Base-by-base conservation (phyloP, 2,329 filamentous ascomycete genomes). In the Drechslerella dactyloides region DNA sequence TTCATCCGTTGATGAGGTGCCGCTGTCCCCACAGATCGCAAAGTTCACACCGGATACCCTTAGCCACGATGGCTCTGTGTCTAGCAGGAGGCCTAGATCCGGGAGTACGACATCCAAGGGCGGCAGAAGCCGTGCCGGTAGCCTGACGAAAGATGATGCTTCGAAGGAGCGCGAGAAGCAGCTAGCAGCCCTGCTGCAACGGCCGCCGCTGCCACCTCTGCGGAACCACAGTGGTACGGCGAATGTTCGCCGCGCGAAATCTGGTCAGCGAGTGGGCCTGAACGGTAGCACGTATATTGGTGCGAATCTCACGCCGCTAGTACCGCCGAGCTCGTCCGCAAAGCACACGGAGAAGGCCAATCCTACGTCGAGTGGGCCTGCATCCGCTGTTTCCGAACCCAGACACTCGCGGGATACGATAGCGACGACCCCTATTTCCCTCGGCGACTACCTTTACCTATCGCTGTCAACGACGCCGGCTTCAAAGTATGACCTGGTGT, bases 401-500 rank as follows among this genome's bases (percentile, higher is more conserved):
- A 66, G 68, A 15, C 53, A 64, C 21, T 17, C 42, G 1, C 44
- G 48, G 37, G 69, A 73, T 19, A 57, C 69, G 1, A 24, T 55
- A 1, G 37, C 51, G 17, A 54, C 69, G 7, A 58, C 69, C 21
- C 63, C 69, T n/a, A 27, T 73, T 4, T 73, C 69, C 37, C 55
- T 73, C 21, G 62, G 63, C 10, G 69, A 73, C 24, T 73, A 73
- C 44, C 62, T 73, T 17, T 68, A 73, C 27, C 62, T 73, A 15
- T 73, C 69, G 2, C 42, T 73, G 8, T 10, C 62, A 13, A 62
- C 61, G 0, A 68, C 61, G 3, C 62, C 69, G 1, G 69, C 69
- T 51, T 61, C 69, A 6, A 73, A 73, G 24, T 68, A 73, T n/a
- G 69, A 73, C 42, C 52, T 73, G 79, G 94, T 99, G 79, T 96